Percentiles rank a stretch among this genome's conserved stretches.
phyloP scores from a whole-genome alignment of 2,329 filamentous ascomycete genomes.

The Xylariaceae sp. region DNA sequence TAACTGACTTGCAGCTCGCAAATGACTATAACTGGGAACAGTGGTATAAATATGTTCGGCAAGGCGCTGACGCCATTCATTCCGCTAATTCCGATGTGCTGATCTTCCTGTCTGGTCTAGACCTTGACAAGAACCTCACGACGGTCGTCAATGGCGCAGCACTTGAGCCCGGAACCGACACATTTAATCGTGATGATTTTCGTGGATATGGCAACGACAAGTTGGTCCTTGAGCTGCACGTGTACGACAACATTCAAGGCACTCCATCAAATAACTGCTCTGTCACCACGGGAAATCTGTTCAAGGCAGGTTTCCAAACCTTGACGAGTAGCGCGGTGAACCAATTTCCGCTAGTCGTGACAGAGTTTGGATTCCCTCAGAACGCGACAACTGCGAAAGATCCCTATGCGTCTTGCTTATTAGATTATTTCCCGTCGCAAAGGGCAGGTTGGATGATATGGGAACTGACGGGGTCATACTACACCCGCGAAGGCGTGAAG shows the following conservation, averaged over 20 bases:
- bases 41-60: conserved; percentile 59
- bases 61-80: conserved; percentile 60
- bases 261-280: conserved; percentile 51
- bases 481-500: conserved; percentile 57
- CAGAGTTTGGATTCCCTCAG: conserved; percentile 61
- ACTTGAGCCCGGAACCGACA: conserved; percentile 52
- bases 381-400: conserved; percentile 51
- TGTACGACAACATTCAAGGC: conserved; percentile 57
- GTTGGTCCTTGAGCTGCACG: conserved; percentile 66
- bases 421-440: conserved; percentile 54
- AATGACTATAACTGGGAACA: conserved; percentile 60
- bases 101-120: conserved; percentile 64
- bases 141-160: conserved; percentile 57
- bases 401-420: conserved; percentile 59
- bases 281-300: conserved; percentile 52
- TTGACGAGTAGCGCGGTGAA: conserved; percentile 49
- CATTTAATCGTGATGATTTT: conserved; percentile 56
- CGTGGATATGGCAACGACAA: conserved; percentile 57
- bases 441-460: conserved; percentile 64
- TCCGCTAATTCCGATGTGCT: conserved; percentile 56
- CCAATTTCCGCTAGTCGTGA: conserved; percentile 56
- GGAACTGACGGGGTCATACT: conserved; percentile 65
- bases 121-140: conserved; percentile 60
- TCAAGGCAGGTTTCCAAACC: conserved; percentile 59
- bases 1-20: conserved; percentile 40